A percentile compares a stretch with the other conserved stretches of the same genome.
phyloP scores from a whole-genome alignment of 2,329 filamentous ascomycete genomes.

The Colletotrichum tanaceti region DNA sequence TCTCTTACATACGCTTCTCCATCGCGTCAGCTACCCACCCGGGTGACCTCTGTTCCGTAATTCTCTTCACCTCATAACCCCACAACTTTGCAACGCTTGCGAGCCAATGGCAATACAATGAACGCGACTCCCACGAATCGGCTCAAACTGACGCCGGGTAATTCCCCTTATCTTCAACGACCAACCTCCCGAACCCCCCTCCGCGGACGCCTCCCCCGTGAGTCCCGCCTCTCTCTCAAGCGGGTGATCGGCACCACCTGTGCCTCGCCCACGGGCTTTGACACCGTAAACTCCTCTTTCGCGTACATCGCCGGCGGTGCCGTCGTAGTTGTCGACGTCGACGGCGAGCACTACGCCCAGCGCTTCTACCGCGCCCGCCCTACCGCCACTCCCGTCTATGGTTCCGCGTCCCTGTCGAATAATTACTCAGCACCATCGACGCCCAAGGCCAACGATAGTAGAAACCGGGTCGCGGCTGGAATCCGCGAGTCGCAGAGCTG shows the following conservation, averaged over 20 bases:
- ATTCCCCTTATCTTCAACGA: slow-evolving; percentile 75
- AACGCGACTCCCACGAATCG: slow-evolving; percentile 69
- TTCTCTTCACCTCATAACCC: slow-evolving; percentile 12
- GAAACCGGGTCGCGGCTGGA: slow-evolving; percentile 63
- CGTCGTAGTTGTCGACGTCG: slow-evolving; percentile 87
- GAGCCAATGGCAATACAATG: slow-evolving; percentile 68
- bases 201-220: slow-evolving; percentile 59
- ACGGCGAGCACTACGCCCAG: slow-evolving; percentile 75
- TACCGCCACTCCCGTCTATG: slow-evolving; percentile 74
- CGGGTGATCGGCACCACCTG: slow-evolving; percentile 94
- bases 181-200: slow-evolving; percentile 70
- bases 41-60: slow-evolving; percentile 26
- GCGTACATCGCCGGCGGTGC: slow-evolving; percentile 94
- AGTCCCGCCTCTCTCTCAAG: slow-evolving; percentile 76
- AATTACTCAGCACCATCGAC: slow-evolving; percentile 65
- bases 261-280: slow-evolving; percentile 85
- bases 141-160: slow-evolving; percentile 79
- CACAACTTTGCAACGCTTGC: slow-evolving; percentile 32
- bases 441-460: slow-evolving; percentile 72
- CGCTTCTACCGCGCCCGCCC: slow-evolving; percentile 92
- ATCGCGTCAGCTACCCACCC: neutral
- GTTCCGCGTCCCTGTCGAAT: slow-evolving; percentile 60
- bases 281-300: slow-evolving; percentile 81
- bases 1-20: neutral
- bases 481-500: slow-evolving; percentile 64